Evolutionary conservation across 2,329 filamentous ascomycete species (phyloP).

Genomic region (Mollisia scopiformis): DNA sequence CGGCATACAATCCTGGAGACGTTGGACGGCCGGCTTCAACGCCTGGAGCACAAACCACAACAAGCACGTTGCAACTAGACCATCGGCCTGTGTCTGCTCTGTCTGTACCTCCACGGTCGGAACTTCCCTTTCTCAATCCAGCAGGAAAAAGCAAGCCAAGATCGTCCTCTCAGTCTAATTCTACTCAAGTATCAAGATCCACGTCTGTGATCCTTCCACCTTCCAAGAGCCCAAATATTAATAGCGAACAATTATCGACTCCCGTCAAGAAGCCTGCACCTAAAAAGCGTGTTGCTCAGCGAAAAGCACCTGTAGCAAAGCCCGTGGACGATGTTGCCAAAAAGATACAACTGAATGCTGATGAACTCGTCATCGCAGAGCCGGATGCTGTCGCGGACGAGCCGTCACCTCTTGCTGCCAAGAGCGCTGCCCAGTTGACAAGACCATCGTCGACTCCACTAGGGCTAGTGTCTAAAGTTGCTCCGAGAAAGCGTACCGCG

Average conservation of each 20-base stretch:
- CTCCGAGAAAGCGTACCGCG: constrained; percentile 19
- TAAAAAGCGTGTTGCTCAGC: constrained; percentile 18
- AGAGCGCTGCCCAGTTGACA: constrained; percentile 17
- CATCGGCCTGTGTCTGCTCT: neutral
- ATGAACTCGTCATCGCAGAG: neutral
- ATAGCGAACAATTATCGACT: neutral
- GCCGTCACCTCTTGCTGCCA: constrained; percentile 23
- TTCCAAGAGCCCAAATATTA: neutral
- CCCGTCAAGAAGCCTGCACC: constrained; percentile 12
- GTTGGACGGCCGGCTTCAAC: neutral
- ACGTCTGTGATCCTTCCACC: constrained; percentile 21
- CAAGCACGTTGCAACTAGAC: too few relatives aligned
- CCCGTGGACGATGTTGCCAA: neutral
- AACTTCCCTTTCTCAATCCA: constrained; percentile 31
- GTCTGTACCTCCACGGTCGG: constrained; percentile 28
- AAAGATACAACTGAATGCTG: neutral
- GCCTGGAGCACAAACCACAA: neutral
- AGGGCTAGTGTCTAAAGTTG: constrained; percentile 26
- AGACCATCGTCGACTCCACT: constrained; percentile 17
- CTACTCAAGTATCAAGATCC: constrained; percentile 30
- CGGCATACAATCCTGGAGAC: neutral
- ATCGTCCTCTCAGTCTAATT: constrained; percentile 12
- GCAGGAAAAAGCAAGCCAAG: constrained; percentile 3
- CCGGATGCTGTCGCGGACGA: constrained; percentile 13
- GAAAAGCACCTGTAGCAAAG: constrained; percentile 9